phyloP scores from a whole-genome alignment of 1,284 basidiomycete genomes.

The Marasmius sp. region DNA sequence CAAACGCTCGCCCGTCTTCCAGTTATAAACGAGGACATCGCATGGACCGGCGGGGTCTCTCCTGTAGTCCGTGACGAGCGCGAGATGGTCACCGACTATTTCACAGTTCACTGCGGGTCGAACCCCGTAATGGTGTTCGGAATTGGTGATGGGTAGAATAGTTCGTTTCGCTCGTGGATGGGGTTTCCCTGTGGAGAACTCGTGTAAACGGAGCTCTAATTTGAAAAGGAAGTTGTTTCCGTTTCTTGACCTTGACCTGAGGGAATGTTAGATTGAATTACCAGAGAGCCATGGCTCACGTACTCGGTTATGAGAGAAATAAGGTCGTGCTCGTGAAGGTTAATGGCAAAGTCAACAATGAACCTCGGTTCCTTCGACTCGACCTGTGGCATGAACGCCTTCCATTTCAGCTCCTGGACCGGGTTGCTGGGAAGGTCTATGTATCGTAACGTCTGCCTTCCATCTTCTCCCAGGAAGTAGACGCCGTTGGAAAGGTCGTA shows the following conservation, averaged over 20 bases:
- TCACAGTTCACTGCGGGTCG: slow-evolving; percentile 41
- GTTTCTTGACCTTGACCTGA: not conserved
- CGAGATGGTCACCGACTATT: slow-evolving; percentile 47
- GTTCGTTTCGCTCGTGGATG: slow-evolving; percentile 42
- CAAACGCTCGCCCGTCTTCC: slow-evolving; percentile 38
- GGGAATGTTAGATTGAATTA: not conserved
- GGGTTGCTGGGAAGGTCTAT: slow-evolving; percentile 28
- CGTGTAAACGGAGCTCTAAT: slow-evolving; percentile 31
- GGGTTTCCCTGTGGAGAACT: slow-evolving; percentile 40
- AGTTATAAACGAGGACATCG: slow-evolving; percentile 39
- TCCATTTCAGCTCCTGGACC: slow-evolving; percentile 31
- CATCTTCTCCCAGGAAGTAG: slow-evolving; percentile 39
- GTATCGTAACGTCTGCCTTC: slow-evolving; percentile 26
- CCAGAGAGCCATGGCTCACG: slow-evolving; percentile 12
- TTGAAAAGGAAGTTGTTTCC: not conserved
- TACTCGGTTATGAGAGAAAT: slow-evolving; percentile 40
- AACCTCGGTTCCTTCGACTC: not conserved
- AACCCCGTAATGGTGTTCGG: slow-evolving; percentile 17
- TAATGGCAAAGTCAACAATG: slow-evolving; percentile 40
- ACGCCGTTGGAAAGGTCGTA: slow-evolving; percentile 45
- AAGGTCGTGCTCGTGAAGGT: slow-evolving; percentile 47
- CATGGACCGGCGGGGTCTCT: slow-evolving; percentile 23
- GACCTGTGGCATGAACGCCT: slow-evolving; percentile 24
- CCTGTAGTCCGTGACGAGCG: slow-evolving; percentile 37
- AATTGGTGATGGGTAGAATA: slow-evolving; percentile 27